Evolutionary conservation across 1,139 yeast species (phyloP).

Genomic region (Nakaseomyces sp.): DNA sequence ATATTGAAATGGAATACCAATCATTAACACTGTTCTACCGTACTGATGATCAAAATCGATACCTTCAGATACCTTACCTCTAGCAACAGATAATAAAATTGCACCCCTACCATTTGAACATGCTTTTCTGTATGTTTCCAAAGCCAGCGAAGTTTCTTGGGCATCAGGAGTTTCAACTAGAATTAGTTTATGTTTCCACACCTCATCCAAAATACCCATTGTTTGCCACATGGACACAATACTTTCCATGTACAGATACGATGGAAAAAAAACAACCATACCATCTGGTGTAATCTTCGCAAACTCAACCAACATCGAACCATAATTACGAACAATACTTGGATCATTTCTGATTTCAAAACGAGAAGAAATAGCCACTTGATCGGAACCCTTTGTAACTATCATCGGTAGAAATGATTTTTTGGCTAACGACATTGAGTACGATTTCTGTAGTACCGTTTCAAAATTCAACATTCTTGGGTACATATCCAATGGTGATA

Average conservation of each 20-base stretch:
- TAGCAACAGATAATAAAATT: conserved; percentile 87
- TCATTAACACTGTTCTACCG: conserved; percentile 95
- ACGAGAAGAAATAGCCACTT: conserved; percentile 90
- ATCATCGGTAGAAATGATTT: conserved; percentile 90
- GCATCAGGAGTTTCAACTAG: conserved; percentile 99
- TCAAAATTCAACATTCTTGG: conserved; percentile 94
- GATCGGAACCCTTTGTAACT: conserved; percentile 95
- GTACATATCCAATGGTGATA: conserved; percentile 96
- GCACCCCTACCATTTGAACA: conserved; percentile 98
- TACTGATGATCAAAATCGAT: conserved; percentile 98
- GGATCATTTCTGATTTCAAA: conserved; percentile 97
- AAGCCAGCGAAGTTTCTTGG: conserved; percentile 90
- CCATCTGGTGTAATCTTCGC: conserved; percentile 97
- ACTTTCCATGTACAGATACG: conserved; percentile 94
- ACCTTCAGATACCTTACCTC: conserved; percentile 98
- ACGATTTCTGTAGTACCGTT: conserved; percentile 89
- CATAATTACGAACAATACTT: conserved; percentile 92
- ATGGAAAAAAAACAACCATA: conserved; percentile 93
- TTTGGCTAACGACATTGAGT: conserved; percentile 89
- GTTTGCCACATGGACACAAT: conserved; percentile 97
- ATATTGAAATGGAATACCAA: conserved; percentile 97
- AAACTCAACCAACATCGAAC: conserved; percentile 82
- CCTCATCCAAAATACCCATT: conserved; percentile 96
- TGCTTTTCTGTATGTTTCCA: conserved; percentile 92
- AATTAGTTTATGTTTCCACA: conserved; percentile 92